These are phyloP conservation scores for Metschnikowia sp. DNA, from an alignment of 805 yeast species.

Conservation along the genomic window DNA sequence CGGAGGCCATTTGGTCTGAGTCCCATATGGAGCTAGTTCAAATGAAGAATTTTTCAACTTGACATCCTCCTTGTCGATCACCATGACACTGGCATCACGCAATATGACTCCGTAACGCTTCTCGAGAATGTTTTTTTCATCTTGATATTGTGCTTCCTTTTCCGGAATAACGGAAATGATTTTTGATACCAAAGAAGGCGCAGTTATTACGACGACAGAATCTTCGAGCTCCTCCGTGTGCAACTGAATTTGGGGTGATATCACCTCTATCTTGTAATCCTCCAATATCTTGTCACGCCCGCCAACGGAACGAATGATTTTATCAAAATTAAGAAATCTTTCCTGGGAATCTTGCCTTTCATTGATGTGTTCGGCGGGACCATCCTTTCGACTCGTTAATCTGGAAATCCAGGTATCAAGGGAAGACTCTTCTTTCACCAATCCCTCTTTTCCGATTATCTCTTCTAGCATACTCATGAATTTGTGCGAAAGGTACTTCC, in stretches of 20 bases:
- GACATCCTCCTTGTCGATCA: conserved; percentile 51
- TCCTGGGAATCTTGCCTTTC: conserved; percentile 19
- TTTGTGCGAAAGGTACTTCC: conserved; percentile 33
- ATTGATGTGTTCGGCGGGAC: conserved; percentile 25
- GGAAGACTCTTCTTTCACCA: no score
- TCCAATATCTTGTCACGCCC: conserved; percentile 31
- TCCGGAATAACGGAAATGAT: conserved; percentile 60
- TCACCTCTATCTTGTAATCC: conserved; percentile 36
- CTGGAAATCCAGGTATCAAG: no score
- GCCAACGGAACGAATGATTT: conserved; percentile 23
- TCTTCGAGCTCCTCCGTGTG: conserved; percentile 41
- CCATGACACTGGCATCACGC: conserved; percentile 68
- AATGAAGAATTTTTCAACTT: conserved; percentile 35
- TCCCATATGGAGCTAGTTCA: conserved; percentile 58
- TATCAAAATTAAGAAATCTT: conserved; percentile 31
- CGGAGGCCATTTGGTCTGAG: conserved; percentile 75
- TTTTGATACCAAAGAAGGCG: conserved; percentile 68
- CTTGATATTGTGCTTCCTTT: conserved; percentile 27
- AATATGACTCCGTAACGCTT: conserved; percentile 67
- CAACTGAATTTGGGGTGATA: conserved; percentile 44
- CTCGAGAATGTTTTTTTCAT: conserved; percentile 45
- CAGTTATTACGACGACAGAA: conserved; percentile 63
- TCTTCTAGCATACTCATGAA: conserved; percentile 33
- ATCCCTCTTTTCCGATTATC: conserved; percentile 20
- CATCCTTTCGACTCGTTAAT: no score